Percentiles rank a stretch among this genome's conserved stretches.
phyloP scores from a whole-genome alignment of 371 early-diverging fungal species.

The Actinomucor elegans region DNA sequence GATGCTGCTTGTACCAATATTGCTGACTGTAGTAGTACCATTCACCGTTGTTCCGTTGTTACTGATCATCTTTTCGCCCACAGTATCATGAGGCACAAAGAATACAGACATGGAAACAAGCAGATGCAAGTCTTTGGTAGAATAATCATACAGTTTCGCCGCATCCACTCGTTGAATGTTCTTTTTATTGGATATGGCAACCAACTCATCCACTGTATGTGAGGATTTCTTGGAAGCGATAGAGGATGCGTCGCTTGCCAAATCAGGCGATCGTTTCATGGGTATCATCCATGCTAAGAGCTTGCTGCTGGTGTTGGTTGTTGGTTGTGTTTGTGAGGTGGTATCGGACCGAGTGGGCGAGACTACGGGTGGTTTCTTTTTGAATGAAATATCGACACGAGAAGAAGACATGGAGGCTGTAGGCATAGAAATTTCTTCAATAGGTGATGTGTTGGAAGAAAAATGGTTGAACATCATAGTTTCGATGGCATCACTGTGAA shows the following conservation, averaged over 20 bases:
- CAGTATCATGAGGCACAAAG: too few species aligned
- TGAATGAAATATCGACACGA: background rate
- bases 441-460: slow-evolving; percentile 13
- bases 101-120: slow-evolving; percentile 1
- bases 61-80: too few species aligned
- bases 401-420: slow-evolving; percentile 8
- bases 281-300: slow-evolving; percentile 31
- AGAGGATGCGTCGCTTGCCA: background rate
- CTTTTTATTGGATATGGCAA: too few species aligned
- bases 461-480: slow-evolving; percentile 51
- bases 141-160: slow-evolving; percentile 24
- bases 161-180: slow-evolving; percentile 14
- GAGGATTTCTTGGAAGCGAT: slow-evolving; percentile 4
- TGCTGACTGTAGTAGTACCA: background rate
- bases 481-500: slow-evolving; percentile 55
- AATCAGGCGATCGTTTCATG: background rate
- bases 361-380: background rate
- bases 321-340: slow-evolving; percentile 1
- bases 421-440: slow-evolving; percentile 6
- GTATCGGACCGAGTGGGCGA: slow-evolving; percentile 11
- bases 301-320: slow-evolving; percentile 2
- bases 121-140: slow-evolving; percentile 19
- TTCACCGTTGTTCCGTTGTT: too few species aligned
- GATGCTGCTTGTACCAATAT: background rate
- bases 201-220: background rate